Conservation (phyloP, 2,329 filamentous ascomycete genomes). For the Canariomyces notabilis region DNA sequence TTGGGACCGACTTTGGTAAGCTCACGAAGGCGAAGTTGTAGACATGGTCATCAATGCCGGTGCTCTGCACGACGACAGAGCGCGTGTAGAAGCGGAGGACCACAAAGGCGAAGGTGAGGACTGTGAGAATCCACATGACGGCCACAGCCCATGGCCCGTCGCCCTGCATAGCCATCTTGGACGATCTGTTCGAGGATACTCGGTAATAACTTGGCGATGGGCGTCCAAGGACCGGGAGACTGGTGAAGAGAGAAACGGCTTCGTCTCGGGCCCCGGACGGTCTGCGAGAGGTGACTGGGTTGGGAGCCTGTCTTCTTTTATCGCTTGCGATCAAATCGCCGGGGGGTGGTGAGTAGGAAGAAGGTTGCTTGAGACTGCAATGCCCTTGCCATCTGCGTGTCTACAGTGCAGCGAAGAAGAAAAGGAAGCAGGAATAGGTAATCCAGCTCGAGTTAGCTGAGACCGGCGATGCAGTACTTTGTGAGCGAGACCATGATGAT, state of each 20-base stretch:
- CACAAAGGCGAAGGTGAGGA: constrained; percentile 4
- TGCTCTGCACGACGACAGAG: constrained; percentile 26
- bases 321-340: no score
- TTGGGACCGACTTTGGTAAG: not conserved
- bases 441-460: no score
- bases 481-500: no score
- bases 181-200: not conserved
- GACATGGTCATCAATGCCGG: constrained; percentile 34
- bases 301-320: no score
- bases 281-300: no score
- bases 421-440: no score
- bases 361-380: no score
- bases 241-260: no score
- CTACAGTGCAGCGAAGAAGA: no score
- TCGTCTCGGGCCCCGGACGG: not conserved
- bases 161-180: constrained; percentile 8
- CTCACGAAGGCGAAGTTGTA: constrained; percentile 30
- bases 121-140: constrained; percentile 13
- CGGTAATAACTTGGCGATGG: not conserved
- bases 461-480: no score
- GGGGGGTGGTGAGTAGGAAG: no score
- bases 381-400: no score
- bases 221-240: not conserved
- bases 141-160: constrained; percentile 10
- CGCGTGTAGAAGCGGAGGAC: constrained; percentile 14